phyloP scores from a whole-genome alignment of 768 basidiomycete species.

The Mycena chlorophos region DNA sequence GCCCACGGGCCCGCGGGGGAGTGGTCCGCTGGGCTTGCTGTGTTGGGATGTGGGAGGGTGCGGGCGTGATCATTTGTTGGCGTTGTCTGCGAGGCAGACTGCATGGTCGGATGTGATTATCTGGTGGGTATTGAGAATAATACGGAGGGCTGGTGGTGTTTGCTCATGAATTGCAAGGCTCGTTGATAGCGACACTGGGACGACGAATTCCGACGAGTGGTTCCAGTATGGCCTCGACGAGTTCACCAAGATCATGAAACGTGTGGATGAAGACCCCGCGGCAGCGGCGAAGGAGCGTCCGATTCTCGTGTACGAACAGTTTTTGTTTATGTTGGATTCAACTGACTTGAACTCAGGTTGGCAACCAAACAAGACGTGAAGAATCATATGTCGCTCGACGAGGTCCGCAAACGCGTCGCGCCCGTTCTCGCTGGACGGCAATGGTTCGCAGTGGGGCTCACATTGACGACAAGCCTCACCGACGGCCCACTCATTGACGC shows the following conservation, averaged over 20 bases:
- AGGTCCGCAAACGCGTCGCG: constrained; percentile 41
- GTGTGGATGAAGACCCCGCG: background rate
- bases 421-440: constrained; percentile 31
- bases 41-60: constrained; percentile 35
- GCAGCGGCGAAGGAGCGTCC: constrained; percentile 23
- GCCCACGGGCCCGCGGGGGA: constrained; percentile 18
- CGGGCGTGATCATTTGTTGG: constrained; percentile 28
- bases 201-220: constrained; percentile 34
- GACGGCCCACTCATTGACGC: constrained; percentile 37
- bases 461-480: constrained; percentile 21
- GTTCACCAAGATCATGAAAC: constrained; percentile 41
- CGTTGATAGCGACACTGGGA: constrained; percentile 50
- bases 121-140: constrained; percentile 42
- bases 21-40: constrained; percentile 48
- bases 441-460: constrained; percentile 30
- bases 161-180: constrained; percentile 1
- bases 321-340: background rate
- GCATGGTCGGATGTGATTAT: constrained; percentile 52
- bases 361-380: constrained; percentile 67
- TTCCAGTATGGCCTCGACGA: constrained; percentile 53
- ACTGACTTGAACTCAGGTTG: constrained; percentile 31
- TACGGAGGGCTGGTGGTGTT: background rate
- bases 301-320: constrained; percentile 33
- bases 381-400: constrained; percentile 49
- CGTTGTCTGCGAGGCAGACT: constrained; percentile 23